These are phyloP conservation scores for Coleophoma cylindrospora DNA, from an alignment of 2,329 filamentous ascomycete species.

Conservation along the genomic window DNA sequence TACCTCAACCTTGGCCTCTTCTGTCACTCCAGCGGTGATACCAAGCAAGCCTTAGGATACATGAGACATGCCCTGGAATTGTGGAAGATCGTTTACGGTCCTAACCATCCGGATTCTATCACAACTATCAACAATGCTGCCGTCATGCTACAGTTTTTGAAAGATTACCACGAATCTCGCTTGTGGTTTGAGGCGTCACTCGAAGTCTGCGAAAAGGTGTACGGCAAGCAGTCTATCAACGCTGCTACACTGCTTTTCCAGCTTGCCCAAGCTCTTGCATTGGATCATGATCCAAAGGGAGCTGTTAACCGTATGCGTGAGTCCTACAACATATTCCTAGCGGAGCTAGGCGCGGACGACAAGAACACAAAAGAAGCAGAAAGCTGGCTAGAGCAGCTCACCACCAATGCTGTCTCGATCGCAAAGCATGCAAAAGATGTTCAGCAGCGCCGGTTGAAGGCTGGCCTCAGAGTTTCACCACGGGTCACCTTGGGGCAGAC, in stretches of 20 bases:
- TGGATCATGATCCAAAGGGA: slow-evolving; percentile 92
- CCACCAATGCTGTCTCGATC: slow-evolving; percentile 89
- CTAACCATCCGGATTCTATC: slow-evolving; percentile 92
- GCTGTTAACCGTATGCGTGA: slow-evolving; percentile 93
- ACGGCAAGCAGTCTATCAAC: slow-evolving; percentile 85
- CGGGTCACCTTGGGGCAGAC: slow-evolving; percentile 50
- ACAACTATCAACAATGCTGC: slow-evolving; percentile 98
- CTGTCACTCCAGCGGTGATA: slow-evolving; percentile 88
- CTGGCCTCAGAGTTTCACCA: slow-evolving; percentile 64
- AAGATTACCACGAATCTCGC: slow-evolving; percentile 90
- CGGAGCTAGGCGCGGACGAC: slow-evolving; percentile 80
- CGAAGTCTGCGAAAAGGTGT: slow-evolving; percentile 81
- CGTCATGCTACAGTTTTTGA: slow-evolving; percentile 95
- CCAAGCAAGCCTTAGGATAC: slow-evolving; percentile 79
- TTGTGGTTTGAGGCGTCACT: slow-evolving; percentile 96
- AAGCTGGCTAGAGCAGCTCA: slow-evolving; percentile 93
- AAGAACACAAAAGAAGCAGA: slow-evolving; percentile 98
- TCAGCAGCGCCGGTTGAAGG: slow-evolving; percentile 67
- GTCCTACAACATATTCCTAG: slow-evolving; percentile 92
- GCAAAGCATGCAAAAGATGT: slow-evolving; percentile 90
- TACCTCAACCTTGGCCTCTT: slow-evolving; percentile 96
- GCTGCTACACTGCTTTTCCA: slow-evolving; percentile 95
- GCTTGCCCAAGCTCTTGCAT: slow-evolving; percentile 86
- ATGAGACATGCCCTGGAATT: slow-evolving; percentile 89
- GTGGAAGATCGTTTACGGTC: slow-evolving; percentile 95